These are phyloP conservation scores for Fabrea salina DNA, from an alignment of 169 alveolate genomes.

Conservation along the genomic window DNA sequence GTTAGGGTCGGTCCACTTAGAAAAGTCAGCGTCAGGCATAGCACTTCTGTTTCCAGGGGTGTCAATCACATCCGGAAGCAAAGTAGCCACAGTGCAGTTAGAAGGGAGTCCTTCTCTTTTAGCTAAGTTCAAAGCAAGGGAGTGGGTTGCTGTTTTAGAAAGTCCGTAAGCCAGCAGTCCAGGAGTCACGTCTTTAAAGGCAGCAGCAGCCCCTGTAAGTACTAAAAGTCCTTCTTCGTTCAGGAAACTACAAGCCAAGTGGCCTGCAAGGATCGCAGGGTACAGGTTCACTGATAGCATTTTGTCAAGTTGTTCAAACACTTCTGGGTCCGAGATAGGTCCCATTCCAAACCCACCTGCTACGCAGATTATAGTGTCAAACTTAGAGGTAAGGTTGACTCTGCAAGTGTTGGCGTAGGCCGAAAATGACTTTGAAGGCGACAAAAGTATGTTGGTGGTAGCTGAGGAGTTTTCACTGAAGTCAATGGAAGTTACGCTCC, in stretches of 20 bases:
- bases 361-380: slow-evolving; percentile 50
- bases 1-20: slow-evolving; percentile 54
- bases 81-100: slow-evolving; percentile 49
- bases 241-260: slow-evolving; percentile 54
- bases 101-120: slow-evolving; percentile 53
- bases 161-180: slow-evolving; percentile 61
- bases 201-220: slow-evolving; percentile 72
- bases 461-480: slow-evolving; percentile 52
- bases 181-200: slow-evolving; percentile 56
- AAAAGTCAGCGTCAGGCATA: slow-evolving; percentile 59
- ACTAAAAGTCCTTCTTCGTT: slow-evolving; percentile 51
- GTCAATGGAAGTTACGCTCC: slow-evolving; percentile 62
- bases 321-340: slow-evolving; percentile 44
- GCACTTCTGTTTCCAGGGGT: slow-evolving; percentile 57
- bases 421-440: neutral
- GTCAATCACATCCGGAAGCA: slow-evolving; percentile 65
- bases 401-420: neutral
- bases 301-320: slow-evolving; percentile 40
- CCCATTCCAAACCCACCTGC: slow-evolving; percentile 78
- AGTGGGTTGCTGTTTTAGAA: slow-evolving; percentile 67
- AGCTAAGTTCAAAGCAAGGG: slow-evolving; percentile 59
- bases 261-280: slow-evolving; percentile 62
- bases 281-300: slow-evolving; percentile 41
- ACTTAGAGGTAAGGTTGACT: neutral
- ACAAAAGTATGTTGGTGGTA: slow-evolving; percentile 37